Evolutionary conservation across 257 asterid genomes (phyloP), one percentile per base, ranked within the genome.

Genomic region (Gynochthodes officinalis): DNA sequence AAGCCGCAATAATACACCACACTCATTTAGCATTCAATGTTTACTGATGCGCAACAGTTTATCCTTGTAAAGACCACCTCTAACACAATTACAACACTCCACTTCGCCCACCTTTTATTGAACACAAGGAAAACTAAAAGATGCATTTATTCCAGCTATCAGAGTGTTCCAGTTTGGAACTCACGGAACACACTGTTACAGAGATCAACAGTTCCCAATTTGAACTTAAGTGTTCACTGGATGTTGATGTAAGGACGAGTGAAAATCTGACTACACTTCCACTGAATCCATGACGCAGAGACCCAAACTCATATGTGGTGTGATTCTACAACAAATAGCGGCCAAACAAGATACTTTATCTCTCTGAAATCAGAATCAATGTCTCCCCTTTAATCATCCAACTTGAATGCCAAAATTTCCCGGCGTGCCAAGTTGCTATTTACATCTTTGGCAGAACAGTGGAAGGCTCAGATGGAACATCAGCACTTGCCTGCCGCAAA

Each of bases 391-490:
- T 40, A 10, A 5, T 40, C 28, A 66, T 66, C 44, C 44, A 44
- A 25, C 71, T 23, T 16, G 42, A 46, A 18, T 21, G 23, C 71
- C 58, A 46, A 67, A 67, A 46, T 27, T 43, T 18, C 43, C 58
- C 27, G 4, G 14, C 4, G 40, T 44, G 15, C 35, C 54, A 35
- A 50, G 49, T n/a, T 37, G 14, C 50, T 23, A 35, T n/a, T 52
- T 69, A 92, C 64, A 82, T 73, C 85, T 88, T 89, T 49, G 96
- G 97, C 33, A 89, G 84, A 76, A 81, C 23, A 16, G 93, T 88
- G 84, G 82, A 78, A 58, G 90, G 91, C 71, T 85, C 92, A 63
- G 89, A 82, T 16, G 89, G 84, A 58, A 74, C 80, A 73, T 88
- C 87, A 11, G 84, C 67, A 78, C 89, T 88, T 66, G 89, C 89